Conservation (phyloP, 345 rosid genomes). For the Theobroma cacao region DNA sequence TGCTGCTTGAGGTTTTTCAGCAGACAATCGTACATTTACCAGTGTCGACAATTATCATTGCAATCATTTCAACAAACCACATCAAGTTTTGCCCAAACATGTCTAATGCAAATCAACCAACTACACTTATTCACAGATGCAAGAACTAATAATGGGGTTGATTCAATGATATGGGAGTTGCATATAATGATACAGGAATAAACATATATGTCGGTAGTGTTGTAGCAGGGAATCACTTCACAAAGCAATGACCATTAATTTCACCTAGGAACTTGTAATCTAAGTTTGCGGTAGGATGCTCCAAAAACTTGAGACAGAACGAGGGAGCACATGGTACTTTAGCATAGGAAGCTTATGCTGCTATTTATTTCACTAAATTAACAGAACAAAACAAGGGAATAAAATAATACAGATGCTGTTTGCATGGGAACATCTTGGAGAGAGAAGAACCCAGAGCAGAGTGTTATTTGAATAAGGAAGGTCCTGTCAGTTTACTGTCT, state of each 20-base stretch:
- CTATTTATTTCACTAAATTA: not conserved
- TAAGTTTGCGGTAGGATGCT: slow-evolving; percentile 18
- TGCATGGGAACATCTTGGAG: not conserved
- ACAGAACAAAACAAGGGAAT: not conserved
- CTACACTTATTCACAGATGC: not conserved
- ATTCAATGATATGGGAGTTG: not conserved
- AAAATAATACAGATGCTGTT: not conserved
- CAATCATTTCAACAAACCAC: not conserved
- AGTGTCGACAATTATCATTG: not conserved
- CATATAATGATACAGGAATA: not conserved
- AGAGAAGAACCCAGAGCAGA: not conserved
- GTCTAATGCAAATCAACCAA: not conserved
- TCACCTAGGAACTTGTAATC: slow-evolving; percentile 13
- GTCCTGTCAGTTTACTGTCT: not conserved
- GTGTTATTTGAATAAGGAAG: not conserved
- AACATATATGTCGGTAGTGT: not conserved
- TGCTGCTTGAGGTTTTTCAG: not conserved
- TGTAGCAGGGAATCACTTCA: not conserved
- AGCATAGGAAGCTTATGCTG: not conserved
- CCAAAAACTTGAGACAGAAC: slow-evolving; percentile 17
- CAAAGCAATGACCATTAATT: not conserved
- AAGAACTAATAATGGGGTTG: not conserved
- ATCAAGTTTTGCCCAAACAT: not conserved
- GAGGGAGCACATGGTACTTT: not conserved
- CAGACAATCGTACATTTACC: not conserved